These are phyloP conservation scores for Penicillium sp. DNA, from an alignment of 2,329 filamentous ascomycete species.

Conservation along the genomic window DNA sequence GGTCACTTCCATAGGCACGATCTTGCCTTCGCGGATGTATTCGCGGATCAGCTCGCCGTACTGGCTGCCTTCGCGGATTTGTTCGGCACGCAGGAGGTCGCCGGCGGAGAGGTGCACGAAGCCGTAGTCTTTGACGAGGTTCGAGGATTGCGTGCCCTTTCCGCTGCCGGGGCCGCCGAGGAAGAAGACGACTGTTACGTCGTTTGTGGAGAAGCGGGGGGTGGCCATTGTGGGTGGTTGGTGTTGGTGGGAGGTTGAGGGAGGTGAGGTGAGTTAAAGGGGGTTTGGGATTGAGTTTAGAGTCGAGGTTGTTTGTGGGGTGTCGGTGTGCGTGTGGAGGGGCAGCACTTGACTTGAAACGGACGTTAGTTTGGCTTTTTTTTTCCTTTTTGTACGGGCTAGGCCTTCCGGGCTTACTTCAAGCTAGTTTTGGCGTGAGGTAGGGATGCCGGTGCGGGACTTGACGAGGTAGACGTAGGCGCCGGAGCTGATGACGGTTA, in stretches of 20 bases:
- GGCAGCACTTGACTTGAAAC: conserved; percentile 28
- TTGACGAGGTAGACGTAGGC: conserved; percentile 53
- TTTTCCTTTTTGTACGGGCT: not conserved
- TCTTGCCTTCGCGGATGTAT: conserved; percentile 90
- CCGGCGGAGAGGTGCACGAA: conserved; percentile 93
- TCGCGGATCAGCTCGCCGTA: conserved; percentile 90
- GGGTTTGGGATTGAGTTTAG: not conserved
- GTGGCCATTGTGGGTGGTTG: conserved; percentile 37
- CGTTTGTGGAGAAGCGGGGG: conserved; percentile 72
- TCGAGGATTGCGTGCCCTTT: conserved; percentile 93
- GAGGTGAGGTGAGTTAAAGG: not conserved
- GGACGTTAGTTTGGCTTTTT: not conserved
- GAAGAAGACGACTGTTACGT: conserved; percentile 93
- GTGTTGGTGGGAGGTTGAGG: not conserved
- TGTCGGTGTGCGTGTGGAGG: conserved; percentile 29
- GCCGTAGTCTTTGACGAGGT: conserved; percentile 80
- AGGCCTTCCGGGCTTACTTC: not conserved
- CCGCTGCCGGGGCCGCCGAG: conserved; percentile 93
- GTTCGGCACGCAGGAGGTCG: conserved; percentile 89
- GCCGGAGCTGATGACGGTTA: conserved; percentile 49
- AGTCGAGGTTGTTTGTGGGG: conserved; percentile 55
- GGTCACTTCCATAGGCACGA: conserved; percentile 99
- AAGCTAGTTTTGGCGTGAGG: conserved; percentile 9
- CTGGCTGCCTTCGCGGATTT: conserved; percentile 77
- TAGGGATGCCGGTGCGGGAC: conserved; percentile 37